Conservation (phyloP, 2,329 filamentous ascomycete genomes). For the Fusarium mundagurra region DNA sequence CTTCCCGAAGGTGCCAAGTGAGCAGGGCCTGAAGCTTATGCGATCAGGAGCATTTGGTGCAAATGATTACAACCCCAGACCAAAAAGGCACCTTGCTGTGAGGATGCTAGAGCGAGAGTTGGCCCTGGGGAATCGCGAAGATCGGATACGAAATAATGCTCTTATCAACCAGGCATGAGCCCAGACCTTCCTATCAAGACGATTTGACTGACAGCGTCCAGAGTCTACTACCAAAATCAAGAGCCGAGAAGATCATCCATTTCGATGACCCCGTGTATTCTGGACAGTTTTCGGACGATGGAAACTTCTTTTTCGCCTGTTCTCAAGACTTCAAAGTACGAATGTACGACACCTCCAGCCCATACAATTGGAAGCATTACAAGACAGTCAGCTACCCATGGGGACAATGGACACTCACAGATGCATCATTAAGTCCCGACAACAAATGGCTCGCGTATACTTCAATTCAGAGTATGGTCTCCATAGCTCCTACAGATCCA, state of each 20-base stretch:
- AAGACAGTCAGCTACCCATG: conserved; percentile 87
- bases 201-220: conserved; percentile 47
- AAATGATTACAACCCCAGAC: conserved; percentile 64
- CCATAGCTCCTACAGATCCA: conserved; percentile 87
- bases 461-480: conserved; percentile 85
- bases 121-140: conserved; percentile 70
- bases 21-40: conserved; percentile 82
- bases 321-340: conserved; percentile 93
- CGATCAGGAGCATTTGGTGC: conserved; percentile 81
- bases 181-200: neutral
- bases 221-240: conserved; percentile 79
- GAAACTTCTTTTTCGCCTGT: conserved; percentile 95
- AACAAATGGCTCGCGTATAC: conserved; percentile 93
- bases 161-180: conserved; percentile 73
- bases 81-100: conserved; percentile 70
- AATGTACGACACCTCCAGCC: conserved; percentile 97
- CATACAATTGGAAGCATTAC: conserved; percentile 95
- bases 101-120: conserved; percentile 85
- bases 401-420: conserved; percentile 95
- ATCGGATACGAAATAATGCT: conserved; percentile 67
- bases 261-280: conserved; percentile 90
- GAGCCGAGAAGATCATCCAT: conserved; percentile 87
- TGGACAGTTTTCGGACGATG: conserved; percentile 95
- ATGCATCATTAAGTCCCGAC: conserved; percentile 89
- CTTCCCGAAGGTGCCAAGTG: conserved; percentile 87